These are phyloP conservation scores for Zizania latifolia DNA, from an alignment of 176 grass and related monocot species.

Conservation along the genomic window DNA sequence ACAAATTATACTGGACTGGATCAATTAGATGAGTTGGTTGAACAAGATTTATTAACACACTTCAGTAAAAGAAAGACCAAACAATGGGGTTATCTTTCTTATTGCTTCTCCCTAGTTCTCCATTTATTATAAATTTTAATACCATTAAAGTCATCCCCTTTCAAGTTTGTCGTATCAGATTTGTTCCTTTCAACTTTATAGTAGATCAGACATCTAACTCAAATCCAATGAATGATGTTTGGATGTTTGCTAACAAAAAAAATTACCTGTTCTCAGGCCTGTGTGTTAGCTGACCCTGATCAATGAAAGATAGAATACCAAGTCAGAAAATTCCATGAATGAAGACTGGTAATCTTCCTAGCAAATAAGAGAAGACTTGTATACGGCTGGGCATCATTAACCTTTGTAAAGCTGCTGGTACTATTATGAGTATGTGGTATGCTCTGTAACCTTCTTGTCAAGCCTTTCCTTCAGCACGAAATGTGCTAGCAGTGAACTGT, in stretches of 20 bases:
- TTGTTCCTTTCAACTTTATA: background rate
- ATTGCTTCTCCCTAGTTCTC: background rate
- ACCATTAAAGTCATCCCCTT: background rate
- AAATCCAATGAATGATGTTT: background rate
- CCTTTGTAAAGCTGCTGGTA: background rate
- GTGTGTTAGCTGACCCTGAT: conserved; percentile 13
- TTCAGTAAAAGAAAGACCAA: background rate
- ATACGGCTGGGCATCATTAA: background rate
- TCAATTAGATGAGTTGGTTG: background rate
- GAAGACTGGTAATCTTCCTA: background rate
- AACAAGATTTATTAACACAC: background rate
- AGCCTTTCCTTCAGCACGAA: conserved; percentile 83
- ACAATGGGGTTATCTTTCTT: background rate
- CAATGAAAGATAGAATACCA: background rate
- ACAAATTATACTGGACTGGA: background rate
- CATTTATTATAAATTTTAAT: background rate
- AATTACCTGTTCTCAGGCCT: conserved; percentile 28
- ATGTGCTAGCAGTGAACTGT: conserved; percentile 71
- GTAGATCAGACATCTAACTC: conserved; percentile 7
- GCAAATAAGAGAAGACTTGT: background rate
- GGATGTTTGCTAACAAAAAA: background rate
- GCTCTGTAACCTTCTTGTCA: conserved; percentile 29
- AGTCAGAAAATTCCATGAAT: background rate
- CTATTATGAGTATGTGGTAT: conserved; percentile 4
- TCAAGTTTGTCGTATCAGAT: background rate